Conservation (phyloP, 371 early-diverging fungal species). For the Scutellospora calospora region DNA sequence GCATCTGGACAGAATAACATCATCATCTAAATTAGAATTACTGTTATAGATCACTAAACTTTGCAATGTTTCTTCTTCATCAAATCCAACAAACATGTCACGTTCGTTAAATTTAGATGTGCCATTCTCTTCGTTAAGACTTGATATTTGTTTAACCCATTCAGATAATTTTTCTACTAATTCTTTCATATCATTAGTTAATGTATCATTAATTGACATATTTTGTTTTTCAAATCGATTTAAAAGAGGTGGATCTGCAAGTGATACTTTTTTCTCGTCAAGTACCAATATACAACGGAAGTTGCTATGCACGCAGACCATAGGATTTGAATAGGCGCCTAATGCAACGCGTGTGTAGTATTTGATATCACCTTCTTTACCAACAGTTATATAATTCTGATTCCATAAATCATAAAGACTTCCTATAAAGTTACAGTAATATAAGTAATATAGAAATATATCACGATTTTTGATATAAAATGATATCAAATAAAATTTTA, state of each 20-base stretch:
- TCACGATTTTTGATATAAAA: neutral
- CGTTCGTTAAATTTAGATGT: conserved; percentile 3
- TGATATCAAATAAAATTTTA: neutral
- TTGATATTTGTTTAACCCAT: neutral
- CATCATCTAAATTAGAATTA: neutral
- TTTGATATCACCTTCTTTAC: conserved; percentile 27
- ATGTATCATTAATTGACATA: conserved; percentile 1
- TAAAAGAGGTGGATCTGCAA: conserved; percentile 40
- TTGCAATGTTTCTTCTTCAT: conserved; percentile 32
- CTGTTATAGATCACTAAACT: conserved; percentile 26
- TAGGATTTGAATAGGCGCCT: conserved; percentile 38
- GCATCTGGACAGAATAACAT: conserved; percentile 1
- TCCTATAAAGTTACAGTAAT: neutral
- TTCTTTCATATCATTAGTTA: neutral
- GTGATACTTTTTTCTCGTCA: conserved; percentile 28
- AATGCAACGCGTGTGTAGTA: conserved; percentile 36
- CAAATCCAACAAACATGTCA: conserved; percentile 42
- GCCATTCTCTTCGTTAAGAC: neutral
- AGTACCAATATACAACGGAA: conserved; percentile 41
- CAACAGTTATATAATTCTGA: conserved; percentile 43
- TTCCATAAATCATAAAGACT: conserved; percentile 45
- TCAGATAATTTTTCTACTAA: neutral
- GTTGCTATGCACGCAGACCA: conserved; percentile 12
- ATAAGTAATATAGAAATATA: neutral
- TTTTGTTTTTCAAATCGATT: conserved; percentile 44